Evolutionary conservation across 1,284 basidiomycete species (phyloP).

Genomic region (Ceraceosorus guamensis): DNA sequence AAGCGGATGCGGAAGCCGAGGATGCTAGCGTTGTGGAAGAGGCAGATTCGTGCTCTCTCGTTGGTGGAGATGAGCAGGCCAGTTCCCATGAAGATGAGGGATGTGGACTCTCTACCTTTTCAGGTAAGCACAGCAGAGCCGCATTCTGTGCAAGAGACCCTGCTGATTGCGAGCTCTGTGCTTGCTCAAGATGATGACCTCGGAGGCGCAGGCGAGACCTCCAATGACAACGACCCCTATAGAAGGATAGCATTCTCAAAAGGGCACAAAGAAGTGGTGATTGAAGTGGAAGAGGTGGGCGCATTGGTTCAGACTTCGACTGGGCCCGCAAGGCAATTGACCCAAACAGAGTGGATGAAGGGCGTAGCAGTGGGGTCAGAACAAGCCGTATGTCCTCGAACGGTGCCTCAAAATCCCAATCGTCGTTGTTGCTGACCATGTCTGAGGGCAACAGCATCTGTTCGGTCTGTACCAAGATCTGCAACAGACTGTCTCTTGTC

Average conservation of each 20-base stretch:
- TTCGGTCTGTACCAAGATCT: constrained; percentile 1
- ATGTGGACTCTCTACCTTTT: too few species aligned
- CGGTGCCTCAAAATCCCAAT: neutral
- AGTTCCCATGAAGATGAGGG: too few species aligned
- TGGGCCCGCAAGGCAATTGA: neutral
- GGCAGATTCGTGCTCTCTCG: neutral
- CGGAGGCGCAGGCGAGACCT: neutral
- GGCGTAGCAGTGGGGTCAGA: neutral
- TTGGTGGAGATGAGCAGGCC: too few species aligned
- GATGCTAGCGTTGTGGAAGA: neutral
- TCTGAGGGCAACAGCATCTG: neutral
- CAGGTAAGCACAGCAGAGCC: too few species aligned
- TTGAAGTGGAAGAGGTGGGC: neutral
- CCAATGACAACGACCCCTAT: neutral
- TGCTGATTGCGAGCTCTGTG: neutral
- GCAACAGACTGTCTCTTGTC: neutral
- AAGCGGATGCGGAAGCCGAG: neutral
- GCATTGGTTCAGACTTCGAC: neutral
- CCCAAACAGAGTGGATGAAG: neutral
- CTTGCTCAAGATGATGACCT: neutral
- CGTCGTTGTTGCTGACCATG: neutral
- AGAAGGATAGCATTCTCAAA: neutral
- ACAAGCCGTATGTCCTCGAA: neutral
- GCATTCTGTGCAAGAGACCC: neutral
- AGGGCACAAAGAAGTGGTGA: neutral